Percentiles rank a stretch among this genome's conserved stretches.
phyloP scores from a whole-genome alignment of 805 yeast species.

The Candida boidinii region DNA sequence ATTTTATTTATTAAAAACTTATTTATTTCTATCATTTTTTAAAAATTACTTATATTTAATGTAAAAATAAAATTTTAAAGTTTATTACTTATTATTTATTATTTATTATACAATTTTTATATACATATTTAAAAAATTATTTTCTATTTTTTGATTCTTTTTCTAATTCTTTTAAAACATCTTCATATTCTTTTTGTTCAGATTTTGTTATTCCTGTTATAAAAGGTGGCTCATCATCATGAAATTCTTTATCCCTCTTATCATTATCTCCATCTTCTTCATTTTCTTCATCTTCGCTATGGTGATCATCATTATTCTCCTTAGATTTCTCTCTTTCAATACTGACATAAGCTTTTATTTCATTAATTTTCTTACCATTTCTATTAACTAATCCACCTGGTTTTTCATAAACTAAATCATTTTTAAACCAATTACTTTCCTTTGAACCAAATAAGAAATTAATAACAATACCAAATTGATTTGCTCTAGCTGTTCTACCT shows the following conservation, averaged over 20 bases:
- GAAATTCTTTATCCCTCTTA: neutral
- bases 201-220: too few species aligned
- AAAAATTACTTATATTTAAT: too few species aligned
- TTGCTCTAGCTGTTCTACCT: constrained; percentile 97
- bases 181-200: neutral
- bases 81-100: too few species aligned
- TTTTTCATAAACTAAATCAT: constrained; percentile 31
- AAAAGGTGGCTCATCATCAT: neutral
- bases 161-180: neutral
- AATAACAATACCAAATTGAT: constrained; percentile 65
- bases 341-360: constrained; percentile 20
- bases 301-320: neutral
- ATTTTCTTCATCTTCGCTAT: neutral
- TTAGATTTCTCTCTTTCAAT: constrained; percentile 3
- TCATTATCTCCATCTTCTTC: neutral
- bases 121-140: too few species aligned
- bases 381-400: constrained; percentile 46
- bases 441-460: constrained; percentile 70
- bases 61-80: too few species aligned
- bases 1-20: neutral
- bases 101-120: too few species aligned
- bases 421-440: constrained; percentile 59
- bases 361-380: constrained; percentile 25
- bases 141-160: too few species aligned
- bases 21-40: neutral